Evolutionary conservation across 2,329 filamentous ascomycete genomes (phyloP), one percentile per base, ranked within the genome.

Genomic region (Cytospora chrysosperma): DNA sequence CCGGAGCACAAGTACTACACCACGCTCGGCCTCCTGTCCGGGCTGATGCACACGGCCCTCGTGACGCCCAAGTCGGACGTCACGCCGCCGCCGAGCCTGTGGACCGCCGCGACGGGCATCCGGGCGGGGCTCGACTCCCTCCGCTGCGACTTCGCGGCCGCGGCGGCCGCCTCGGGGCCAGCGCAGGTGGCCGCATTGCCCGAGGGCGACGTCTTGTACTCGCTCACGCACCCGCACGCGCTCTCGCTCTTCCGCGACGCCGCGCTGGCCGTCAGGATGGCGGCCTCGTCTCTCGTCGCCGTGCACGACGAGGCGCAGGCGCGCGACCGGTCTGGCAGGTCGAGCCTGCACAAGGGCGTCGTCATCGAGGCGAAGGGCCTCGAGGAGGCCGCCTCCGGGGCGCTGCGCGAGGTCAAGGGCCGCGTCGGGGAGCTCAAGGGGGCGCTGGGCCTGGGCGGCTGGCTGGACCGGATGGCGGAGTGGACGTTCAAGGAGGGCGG

Each of bases 1-100:
- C 69, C 77, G 2, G 82, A 85, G 59, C 68, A 74, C 24, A 70
- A 74, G 0, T 82, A 81, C 70, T 83, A 77, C 70, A 78, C 78
- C 2, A 65, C 77, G 1, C 63, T 82, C 27, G 75, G 77, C 27
- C 66, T 81, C 8, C 75, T 84, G 2, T 73, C 76, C 8, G 67
- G 70, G 1, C 63, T 70, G 7, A 63, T 72, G 1, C 65, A 69
- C 9, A 65, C 69, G 1, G 65, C 63, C 10, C 63, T 75, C 52
- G 68, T 53, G 49, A 67, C 57, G 15, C 27, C 62, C 47, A 68
- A 40, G 40, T 67, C 26, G 27, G 43, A n/a, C 7, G 12, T 12
- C 12, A 56, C 8, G 27, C 64, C 1, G 60, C 66, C 15, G n/a
- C 61, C 63, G 10, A 56, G 67, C 15, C 55, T 72, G 9, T 32